These are phyloP conservation scores for Aureobasidium pullulans DNA, from an alignment of 2,329 filamentous ascomycete species.

Conservation along the genomic window DNA sequence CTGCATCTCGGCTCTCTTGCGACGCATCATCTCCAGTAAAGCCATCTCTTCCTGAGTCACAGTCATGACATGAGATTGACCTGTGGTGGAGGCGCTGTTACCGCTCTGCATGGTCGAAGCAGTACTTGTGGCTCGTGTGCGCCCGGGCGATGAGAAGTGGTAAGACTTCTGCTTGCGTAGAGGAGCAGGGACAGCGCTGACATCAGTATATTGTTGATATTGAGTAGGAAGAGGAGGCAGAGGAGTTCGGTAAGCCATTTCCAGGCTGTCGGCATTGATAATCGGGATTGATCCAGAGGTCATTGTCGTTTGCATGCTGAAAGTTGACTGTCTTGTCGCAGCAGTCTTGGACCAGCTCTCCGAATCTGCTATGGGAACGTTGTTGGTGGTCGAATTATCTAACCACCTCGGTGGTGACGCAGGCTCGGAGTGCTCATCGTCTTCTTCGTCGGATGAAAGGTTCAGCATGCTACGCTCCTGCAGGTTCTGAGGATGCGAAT, in stretches of 20 bases:
- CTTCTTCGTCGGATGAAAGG: constrained; percentile 23
- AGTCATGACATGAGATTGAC: constrained; percentile 30
- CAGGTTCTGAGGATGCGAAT: not conserved
- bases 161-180: constrained; percentile 4
- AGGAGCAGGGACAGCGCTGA: not conserved
- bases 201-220: not conserved
- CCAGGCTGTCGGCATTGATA: constrained; percentile 14
- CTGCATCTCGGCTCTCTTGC: constrained; percentile 33
- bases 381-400: constrained; percentile 7
- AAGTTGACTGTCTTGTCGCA: constrained; percentile 13
- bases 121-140: not conserved
- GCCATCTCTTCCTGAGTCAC: constrained; percentile 45
- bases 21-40: constrained; percentile 42
- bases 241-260: constrained; percentile 15
- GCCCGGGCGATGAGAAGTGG: not conserved
- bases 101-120: constrained; percentile 11
- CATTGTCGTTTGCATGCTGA: constrained; percentile 19
- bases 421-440: constrained; percentile 20
- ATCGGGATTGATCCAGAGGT: constrained; percentile 24
- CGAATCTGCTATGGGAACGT: not conserved
- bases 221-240: constrained; percentile 14
- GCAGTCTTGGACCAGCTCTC: constrained; percentile 1
- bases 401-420: constrained; percentile 14
- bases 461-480: constrained; percentile 15
- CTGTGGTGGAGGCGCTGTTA: constrained; percentile 13